Evolutionary conservation across 805 yeast species (phyloP).

Genomic region (Starmerella bombi): DNA sequence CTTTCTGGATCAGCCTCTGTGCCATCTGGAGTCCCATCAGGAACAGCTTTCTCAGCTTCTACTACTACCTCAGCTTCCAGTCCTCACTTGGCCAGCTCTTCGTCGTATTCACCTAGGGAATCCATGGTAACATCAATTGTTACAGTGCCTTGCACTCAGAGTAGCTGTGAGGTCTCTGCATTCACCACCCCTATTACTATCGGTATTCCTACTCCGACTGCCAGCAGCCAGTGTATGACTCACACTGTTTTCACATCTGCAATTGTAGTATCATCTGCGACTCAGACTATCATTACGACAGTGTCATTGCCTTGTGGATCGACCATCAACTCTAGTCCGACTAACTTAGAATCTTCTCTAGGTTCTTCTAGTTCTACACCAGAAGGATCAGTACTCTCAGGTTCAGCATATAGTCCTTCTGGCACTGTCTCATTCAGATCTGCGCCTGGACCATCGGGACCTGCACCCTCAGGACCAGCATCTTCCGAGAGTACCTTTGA

Average conservation of each 20-base stretch:
- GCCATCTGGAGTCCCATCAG: neutral
- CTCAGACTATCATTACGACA: conserved; percentile 4
- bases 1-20: neutral
- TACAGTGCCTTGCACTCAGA: conserved; percentile 10
- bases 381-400: no score
- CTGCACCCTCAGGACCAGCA: no score
- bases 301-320: conserved; percentile 7
- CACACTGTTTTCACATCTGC: conserved; percentile 1
- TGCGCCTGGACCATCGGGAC: no score
- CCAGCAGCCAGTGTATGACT: conserved; percentile 8
- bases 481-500: no score
- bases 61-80: neutral
- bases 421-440: no score
- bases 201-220: conserved; percentile 3
- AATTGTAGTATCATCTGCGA: conserved; percentile 4
- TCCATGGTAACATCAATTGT: neutral
- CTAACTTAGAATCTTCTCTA: no score
- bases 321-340: no score
- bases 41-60: neutral
- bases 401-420: no score
- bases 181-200: conserved; percentile 5
- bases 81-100: neutral
- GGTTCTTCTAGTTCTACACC: no score
- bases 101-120: neutral
- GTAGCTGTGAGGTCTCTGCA: neutral